Percentiles rank a stretch among this genome's conserved stretches.
These are phyloP conservation scores for Globisporangium okanoganense DNA, from an alignment of 352 stramenopile genomes.

Conservation along the genomic window DNA sequence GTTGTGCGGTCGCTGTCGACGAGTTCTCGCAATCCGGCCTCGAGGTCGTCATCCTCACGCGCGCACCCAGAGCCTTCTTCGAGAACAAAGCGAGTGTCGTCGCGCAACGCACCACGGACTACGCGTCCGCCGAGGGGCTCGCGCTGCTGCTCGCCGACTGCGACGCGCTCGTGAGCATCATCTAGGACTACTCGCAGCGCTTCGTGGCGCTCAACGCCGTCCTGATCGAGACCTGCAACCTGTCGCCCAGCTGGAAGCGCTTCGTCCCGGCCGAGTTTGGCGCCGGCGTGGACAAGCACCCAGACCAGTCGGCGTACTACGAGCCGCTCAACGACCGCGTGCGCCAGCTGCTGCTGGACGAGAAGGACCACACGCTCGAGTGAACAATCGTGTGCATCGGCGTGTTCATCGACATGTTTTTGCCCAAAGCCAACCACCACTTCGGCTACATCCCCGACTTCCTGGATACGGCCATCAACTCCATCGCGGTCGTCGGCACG, in stretches of 20 bases:
- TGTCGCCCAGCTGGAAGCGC: conserved; percentile 34
- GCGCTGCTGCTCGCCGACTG: conserved; percentile 19
- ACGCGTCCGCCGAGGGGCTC: background rate
- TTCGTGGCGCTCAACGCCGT: conserved; percentile 19
- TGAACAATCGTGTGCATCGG: conserved; percentile 30
- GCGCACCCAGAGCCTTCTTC: conserved; percentile 33
- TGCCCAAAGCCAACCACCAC: conserved; percentile 26
- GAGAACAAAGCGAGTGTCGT: conserved; percentile 24
- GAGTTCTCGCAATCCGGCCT: conserved; percentile 21
- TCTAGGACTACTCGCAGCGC: conserved; percentile 12
- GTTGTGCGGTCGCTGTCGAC: conserved; percentile 14
- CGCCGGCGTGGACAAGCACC: conserved; percentile 26
- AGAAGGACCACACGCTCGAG: conserved; percentile 32
- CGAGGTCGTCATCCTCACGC: conserved; percentile 32
- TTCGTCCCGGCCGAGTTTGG: conserved; percentile 41
- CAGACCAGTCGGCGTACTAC: conserved; percentile 8
- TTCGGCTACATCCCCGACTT: conserved; percentile 16
- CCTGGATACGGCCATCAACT: conserved; percentile 24
- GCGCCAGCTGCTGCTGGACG: conserved; percentile 19
- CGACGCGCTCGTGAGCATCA: conserved; percentile 27
- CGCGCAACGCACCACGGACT: conserved; percentile 1
- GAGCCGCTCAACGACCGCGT: conserved; percentile 15
- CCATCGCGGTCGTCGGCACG: conserved; percentile 28
- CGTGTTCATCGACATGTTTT: conserved; percentile 30
- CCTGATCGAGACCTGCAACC: conserved; percentile 31